Evolutionary conservation across 2,329 filamentous ascomycete genomes (phyloP).

Genomic region (Blastomyces emzantsi): DNA sequence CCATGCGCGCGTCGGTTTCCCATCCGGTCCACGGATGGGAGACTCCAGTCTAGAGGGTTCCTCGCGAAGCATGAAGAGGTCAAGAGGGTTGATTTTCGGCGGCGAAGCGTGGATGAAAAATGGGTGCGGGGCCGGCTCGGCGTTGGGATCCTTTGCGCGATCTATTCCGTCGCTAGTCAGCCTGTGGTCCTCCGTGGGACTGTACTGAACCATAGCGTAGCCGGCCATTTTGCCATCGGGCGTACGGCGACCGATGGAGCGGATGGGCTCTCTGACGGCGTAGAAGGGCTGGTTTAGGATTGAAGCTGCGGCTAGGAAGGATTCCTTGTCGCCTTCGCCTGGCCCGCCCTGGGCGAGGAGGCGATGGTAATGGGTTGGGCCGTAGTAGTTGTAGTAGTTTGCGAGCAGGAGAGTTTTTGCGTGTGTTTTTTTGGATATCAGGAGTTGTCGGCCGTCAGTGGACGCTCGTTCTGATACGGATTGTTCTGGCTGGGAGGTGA

Average conservation of each 20-base stretch:
- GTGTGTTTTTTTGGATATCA: conserved; percentile 39
- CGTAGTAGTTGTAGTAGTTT: conserved; percentile 44
- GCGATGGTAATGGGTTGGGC: conserved; percentile 38
- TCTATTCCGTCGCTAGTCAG: conserved; percentile 19
- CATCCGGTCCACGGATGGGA: conserved; percentile 28
- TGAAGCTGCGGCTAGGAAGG: conserved; percentile 39
- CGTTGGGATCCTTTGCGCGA: conserved; percentile 24
- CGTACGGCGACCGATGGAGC: conserved; percentile 24
- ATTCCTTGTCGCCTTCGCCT: conserved; percentile 46
- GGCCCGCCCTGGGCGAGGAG: conserved; percentile 40
- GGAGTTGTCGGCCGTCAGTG: conserved; percentile 39
- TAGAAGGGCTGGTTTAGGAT: conserved; percentile 35
- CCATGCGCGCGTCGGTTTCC: conserved; percentile 25
- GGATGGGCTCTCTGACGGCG: conserved; percentile 32
- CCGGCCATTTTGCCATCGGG: conserved; percentile 25
- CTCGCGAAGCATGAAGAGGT: conserved; percentile 27
- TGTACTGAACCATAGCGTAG: conserved; percentile 33
- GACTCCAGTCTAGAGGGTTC: conserved; percentile 25
- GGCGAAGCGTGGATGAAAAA: conserved; percentile 36
- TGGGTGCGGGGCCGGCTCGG: conserved; percentile 10
- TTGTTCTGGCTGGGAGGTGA: conserved; percentile 26
- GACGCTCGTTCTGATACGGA: conserved; percentile 22
- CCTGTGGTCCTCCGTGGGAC: conserved; percentile 28
- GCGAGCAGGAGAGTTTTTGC: conserved; percentile 36
- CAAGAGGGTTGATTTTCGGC: conserved; percentile 34